A percentile compares a stretch with the other conserved stretches of the same genome.
These are phyloP conservation scores for Pseudopyricularia cyperi DNA, from an alignment of 2,329 filamentous ascomycete genomes.

Conservation along the genomic window DNA sequence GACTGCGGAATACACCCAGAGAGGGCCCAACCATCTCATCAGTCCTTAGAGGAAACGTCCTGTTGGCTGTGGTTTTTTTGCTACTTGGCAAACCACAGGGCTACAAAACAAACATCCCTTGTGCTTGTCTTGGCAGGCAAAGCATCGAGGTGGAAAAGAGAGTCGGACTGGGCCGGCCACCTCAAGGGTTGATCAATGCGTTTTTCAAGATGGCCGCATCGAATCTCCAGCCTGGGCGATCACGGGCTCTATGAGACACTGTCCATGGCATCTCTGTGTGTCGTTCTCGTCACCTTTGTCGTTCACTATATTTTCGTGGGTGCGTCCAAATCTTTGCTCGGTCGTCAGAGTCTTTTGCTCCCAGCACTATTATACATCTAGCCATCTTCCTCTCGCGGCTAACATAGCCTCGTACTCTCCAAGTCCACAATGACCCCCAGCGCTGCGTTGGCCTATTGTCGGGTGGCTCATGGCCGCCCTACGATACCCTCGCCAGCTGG, in stretches of 20 bases:
- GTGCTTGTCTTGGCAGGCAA: too few relatives aligned
- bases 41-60: too few relatives aligned
- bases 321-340: neutral
- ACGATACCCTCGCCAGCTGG: constrained; percentile 5
- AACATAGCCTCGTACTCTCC: neutral
- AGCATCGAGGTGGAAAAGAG: too few relatives aligned
- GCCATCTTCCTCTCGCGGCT: neutral
- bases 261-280: neutral
- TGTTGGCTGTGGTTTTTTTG: too few relatives aligned
- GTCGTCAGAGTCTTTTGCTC: neutral
- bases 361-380: neutral
- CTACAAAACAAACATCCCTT: too few relatives aligned
- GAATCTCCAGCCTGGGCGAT: neutral
- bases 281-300: neutral
- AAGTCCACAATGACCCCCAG: constrained; percentile 27
- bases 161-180: too few relatives aligned
- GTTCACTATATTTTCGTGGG: neutral
- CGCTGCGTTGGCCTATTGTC: constrained; percentile 38
- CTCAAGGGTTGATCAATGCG: neutral
- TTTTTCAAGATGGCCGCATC: neutral
- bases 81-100: too few relatives aligned
- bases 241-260: neutral
- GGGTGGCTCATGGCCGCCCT: constrained; percentile 34
- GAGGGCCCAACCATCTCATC: too few relatives aligned
- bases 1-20: too few relatives aligned